Conservation (phyloP, 192 early-diverging fungal genomes). For the Tieghemiomyces parasiticus region DNA sequence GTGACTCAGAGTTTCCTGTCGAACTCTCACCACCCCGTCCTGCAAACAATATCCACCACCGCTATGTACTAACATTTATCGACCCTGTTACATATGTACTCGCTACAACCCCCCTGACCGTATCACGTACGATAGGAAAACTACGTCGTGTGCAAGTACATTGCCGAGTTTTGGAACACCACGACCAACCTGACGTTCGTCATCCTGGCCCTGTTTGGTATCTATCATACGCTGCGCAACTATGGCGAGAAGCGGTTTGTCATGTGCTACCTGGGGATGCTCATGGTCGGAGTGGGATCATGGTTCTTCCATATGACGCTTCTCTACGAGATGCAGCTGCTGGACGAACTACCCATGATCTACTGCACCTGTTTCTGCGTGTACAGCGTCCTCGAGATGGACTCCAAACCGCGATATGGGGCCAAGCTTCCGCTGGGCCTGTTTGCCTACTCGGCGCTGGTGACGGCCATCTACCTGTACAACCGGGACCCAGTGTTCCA, state of each 20-base stretch:
- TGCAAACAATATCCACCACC: neutral
- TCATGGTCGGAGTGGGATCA: constrained; percentile 53
- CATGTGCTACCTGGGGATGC: constrained; percentile 37
- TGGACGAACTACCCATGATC: constrained; percentile 71
- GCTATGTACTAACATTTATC: neutral
- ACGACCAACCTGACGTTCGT: constrained; percentile 52
- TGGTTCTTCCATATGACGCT: constrained; percentile 71
- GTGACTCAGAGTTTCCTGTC: neutral
- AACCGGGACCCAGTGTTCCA: constrained; percentile 57
- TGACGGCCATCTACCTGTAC: constrained; percentile 42
- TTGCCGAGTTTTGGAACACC: constrained; percentile 73
- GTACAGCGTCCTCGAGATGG: constrained; percentile 31
- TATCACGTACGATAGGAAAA: constrained; percentile 33
- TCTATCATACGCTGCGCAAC: constrained; percentile 31
- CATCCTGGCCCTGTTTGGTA: constrained; percentile 38
- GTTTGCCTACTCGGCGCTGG: constrained; percentile 32
- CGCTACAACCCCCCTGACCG: neutral
- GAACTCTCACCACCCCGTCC: neutral
- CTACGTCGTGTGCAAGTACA: constrained; percentile 46
- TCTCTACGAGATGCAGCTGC: constrained; percentile 49
- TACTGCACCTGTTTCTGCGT: constrained; percentile 38
- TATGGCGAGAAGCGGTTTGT: constrained; percentile 35
- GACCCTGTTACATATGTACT: neutral
- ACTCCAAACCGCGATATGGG: constrained; percentile 25
- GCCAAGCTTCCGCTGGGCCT: constrained; percentile 27